These are phyloP conservation scores for Nannizzia gypsea DNA, from an alignment of 2,329 filamentous ascomycete genomes.

Conservation along the genomic window DNA sequence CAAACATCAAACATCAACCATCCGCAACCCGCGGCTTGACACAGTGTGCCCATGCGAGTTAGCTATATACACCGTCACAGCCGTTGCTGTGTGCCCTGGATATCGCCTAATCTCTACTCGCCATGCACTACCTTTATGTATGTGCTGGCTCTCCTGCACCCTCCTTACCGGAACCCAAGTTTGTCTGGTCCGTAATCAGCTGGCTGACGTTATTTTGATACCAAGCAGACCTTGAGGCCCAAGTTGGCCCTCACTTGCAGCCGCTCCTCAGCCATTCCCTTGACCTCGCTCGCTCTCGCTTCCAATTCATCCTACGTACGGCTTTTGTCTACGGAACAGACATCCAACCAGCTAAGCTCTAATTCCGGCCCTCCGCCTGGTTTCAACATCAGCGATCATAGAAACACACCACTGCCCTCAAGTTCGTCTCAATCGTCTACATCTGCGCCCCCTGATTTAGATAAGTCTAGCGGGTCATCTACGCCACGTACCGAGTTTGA, in stretches of 20 bases:
- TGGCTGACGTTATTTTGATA: background rate
- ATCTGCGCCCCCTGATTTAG: conserved; percentile 6
- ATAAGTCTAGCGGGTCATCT: conserved; percentile 22
- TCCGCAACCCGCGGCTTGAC: background rate
- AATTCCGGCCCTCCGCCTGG: conserved; percentile 10
- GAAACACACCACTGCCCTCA: conserved; percentile 11
- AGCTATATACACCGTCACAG: conserved; percentile 8
- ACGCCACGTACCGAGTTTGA: conserved; percentile 29
- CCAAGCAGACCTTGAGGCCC: conserved; percentile 8
- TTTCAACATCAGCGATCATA: conserved; percentile 15
- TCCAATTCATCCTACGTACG: conserved; percentile 15
- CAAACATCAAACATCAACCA: no score
- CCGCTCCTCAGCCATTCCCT: conserved; percentile 14
- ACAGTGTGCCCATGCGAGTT: conserved; percentile 11
- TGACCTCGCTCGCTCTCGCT: conserved; percentile 13
- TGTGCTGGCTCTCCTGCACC: background rate
- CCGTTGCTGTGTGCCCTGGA: conserved; percentile 10
- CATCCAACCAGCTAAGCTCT: conserved; percentile 12
- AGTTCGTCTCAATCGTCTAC: background rate
- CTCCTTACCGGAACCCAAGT: background rate
- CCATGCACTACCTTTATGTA: conserved; percentile 13
- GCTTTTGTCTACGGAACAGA: conserved; percentile 23
- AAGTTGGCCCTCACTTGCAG: conserved; percentile 17
- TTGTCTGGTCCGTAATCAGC: background rate
- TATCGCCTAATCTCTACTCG: background rate